Base-by-base conservation (phyloP, 352 stramenopile genomes). In the Aphanomyces astaci region DNA sequence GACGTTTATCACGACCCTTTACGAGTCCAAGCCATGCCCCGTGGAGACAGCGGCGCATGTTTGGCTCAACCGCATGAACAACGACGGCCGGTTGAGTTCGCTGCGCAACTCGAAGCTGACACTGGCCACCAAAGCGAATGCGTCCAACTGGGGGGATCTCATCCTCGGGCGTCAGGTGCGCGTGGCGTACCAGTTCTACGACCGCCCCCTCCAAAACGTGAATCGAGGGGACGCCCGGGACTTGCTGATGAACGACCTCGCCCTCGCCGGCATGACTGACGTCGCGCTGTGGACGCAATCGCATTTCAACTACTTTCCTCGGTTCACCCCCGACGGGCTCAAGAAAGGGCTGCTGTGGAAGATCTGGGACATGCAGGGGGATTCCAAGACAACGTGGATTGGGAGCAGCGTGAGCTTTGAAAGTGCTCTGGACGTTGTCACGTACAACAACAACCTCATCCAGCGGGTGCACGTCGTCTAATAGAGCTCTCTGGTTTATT, bases 331-430 rank as follows among this genome's bases (percentile, higher is more conserved):
- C 9, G 45, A 10, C 9, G 45, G 45, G 22, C 45, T 53, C 45
- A 53, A 53, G 45, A n/a, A 53, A 53, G 45, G 45, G 45, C 22
- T 53, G 45, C 45, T 19, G 45, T 53, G 45, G 45, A 53, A 53
- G 45, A 53, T 53, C 24, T 53, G 45, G 45, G 45, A 53, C 45
- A 53, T 53, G 45, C 45, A 53, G 19, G 45, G 45, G 4, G 9
- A 53, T 4, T 5, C 4, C 9, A 53, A 53, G 45, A 53, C 45
- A 19, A 53, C 45, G 19, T 53, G 45, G 45, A 53, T 53, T 24
- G 45, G 45, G 9, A 27, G 13, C 5, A 53, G 45, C 24, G 45
- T 53, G 9, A 25, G 45, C 45, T 53, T 53, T 24, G 45, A 53
- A 24, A 53, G 45, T 24, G 45, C 19, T 19, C 22, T 53, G 45